These are phyloP conservation scores for Caloboletus firmus DNA, from an alignment of 1,284 basidiomycete genomes.

Conservation along the genomic window DNA sequence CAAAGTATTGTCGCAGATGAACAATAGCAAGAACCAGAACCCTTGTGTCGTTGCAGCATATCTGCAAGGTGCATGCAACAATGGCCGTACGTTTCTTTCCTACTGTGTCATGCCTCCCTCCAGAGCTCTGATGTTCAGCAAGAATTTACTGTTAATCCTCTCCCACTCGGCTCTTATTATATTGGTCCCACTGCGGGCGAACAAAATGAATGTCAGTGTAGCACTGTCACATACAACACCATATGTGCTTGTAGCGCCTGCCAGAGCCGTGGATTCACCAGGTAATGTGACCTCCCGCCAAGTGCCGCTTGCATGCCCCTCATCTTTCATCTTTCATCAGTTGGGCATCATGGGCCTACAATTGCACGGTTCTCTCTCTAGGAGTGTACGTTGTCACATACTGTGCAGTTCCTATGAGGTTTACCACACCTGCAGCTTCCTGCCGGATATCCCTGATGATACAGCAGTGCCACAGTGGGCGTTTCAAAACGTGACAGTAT, in stretches of 20 bases:
- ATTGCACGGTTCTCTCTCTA: constrained; percentile 22
- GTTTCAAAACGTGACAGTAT: constrained; percentile 31
- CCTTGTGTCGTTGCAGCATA: constrained; percentile 38
- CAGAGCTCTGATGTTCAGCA: not conserved
- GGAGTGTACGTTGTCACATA: constrained; percentile 15
- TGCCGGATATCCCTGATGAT: constrained; percentile 20
- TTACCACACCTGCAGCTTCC: constrained; percentile 19
- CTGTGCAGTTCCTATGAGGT: not conserved
- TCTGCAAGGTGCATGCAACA: constrained; percentile 31
- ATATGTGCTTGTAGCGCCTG: constrained; percentile 37
- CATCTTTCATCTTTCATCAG: constrained; percentile 15
- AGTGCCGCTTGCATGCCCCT: not conserved
- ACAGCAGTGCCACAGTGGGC: constrained; percentile 36
- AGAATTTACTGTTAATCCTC: constrained; percentile 24
- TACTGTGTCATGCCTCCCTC: not conserved
- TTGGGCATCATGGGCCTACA: constrained; percentile 31
- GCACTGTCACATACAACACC: constrained; percentile 32
- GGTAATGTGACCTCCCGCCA: constrained; percentile 8
- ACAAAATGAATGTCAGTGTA: constrained; percentile 33
- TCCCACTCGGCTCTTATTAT: constrained; percentile 21
- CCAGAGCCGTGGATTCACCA: constrained; percentile 25
- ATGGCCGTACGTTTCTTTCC: constrained; percentile 26
- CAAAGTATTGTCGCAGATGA: constrained; percentile 25
- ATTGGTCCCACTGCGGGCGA: constrained; percentile 19
- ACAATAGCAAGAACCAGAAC: constrained; percentile 34